These are phyloP conservation scores for Centrapalus pauciflorus DNA, from an alignment of 129 eudicot genomes.

Conservation along the genomic window DNA sequence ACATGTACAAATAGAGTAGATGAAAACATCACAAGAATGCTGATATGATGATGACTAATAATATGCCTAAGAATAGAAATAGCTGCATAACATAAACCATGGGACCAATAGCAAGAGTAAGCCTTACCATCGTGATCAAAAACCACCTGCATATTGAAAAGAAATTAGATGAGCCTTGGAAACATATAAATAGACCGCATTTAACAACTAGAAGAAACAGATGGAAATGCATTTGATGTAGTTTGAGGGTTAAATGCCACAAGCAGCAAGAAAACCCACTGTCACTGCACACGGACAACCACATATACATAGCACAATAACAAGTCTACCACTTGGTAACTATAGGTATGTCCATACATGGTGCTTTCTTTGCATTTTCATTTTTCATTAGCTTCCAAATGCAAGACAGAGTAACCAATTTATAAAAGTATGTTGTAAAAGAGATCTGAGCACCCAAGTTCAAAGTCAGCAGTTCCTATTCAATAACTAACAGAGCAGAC, in stretches of 20 bases:
- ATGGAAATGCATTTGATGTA: not conserved
- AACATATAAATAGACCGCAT: conserved; percentile 5
- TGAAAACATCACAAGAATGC: not conserved
- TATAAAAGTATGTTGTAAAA: not conserved
- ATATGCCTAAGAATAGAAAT: not conserved
- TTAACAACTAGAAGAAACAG: not conserved
- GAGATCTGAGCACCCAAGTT: not conserved
- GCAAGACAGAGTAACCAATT: not conserved
- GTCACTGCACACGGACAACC: not conserved
- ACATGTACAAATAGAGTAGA: conserved; percentile 3
- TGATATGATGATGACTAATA: not conserved
- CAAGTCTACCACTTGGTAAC: not conserved
- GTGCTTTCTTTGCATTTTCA: not conserved
- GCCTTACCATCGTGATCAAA: conserved; percentile 93
- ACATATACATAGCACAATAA: not conserved
- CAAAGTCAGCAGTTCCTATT: not conserved
- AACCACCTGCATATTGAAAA: conserved; percentile 71
- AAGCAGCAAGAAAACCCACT: not conserved
- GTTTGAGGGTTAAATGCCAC: not conserved
- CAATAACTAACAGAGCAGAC: not conserved
- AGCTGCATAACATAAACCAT: conserved; percentile 12
- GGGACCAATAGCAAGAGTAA: conserved; percentile 11
- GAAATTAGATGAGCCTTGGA: conserved; percentile 7
- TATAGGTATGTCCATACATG: not conserved
- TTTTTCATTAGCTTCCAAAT: not conserved